phyloP scores from a whole-genome alignment of 1,139 yeast species.

The Pichia sp. region DNA sequence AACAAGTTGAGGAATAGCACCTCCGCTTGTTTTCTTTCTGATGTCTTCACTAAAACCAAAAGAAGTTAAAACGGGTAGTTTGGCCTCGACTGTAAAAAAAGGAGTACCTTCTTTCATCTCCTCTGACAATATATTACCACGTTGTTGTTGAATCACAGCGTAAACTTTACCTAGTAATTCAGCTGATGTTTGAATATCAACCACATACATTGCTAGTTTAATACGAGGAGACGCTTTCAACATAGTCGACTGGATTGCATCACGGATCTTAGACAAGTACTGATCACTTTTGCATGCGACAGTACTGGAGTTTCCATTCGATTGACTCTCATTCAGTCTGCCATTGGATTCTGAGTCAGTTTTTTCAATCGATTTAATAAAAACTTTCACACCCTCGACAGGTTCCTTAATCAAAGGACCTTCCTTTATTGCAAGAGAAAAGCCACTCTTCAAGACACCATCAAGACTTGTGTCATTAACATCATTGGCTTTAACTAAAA shows the following conservation, averaged over 20 bases:
- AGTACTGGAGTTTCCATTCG: constrained; percentile 7
- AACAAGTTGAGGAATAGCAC: constrained; percentile 93
- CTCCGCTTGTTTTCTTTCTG: constrained; percentile 89
- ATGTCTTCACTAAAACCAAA: constrained; percentile 96
- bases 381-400: constrained; percentile 71
- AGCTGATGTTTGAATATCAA: constrained; percentile 92
- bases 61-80: constrained; percentile 91
- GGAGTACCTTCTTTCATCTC: constrained; percentile 99
- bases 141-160: constrained; percentile 85
- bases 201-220: constrained; percentile 86
- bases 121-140: constrained; percentile 81
- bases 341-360: constrained; percentile 31
- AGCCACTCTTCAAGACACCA: constrained; percentile 56
- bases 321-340: too few species aligned
- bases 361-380: constrained; percentile 45
- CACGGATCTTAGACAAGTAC: constrained; percentile 65
- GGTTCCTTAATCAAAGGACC: constrained; percentile 93
- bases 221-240: constrained; percentile 82
- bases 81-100: constrained; percentile 80
- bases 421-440: constrained; percentile 72
- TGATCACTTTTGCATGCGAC: constrained; percentile 52
- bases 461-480: constrained; percentile 40
- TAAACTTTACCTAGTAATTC: constrained; percentile 95
- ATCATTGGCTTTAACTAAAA: constrained; percentile 67
- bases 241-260: constrained; percentile 64